Evolutionary conservation across 2,329 filamentous ascomycete species (phyloP).

Genomic region (Zymoseptoria crescenta): DNA sequence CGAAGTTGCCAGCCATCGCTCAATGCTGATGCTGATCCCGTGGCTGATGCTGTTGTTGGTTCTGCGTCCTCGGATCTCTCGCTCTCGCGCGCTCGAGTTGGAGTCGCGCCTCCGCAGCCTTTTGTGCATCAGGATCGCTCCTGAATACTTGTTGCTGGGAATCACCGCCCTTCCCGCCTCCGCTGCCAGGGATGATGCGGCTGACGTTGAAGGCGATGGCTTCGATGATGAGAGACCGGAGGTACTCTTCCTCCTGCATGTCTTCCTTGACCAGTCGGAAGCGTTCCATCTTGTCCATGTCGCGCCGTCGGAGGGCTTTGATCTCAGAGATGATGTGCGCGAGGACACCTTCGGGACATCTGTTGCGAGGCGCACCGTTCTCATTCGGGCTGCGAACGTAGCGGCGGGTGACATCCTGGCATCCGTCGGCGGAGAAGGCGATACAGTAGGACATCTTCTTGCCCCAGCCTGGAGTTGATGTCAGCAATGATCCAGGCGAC

Average conservation of each 20-base stretch:
- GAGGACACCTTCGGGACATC: constrained; percentile 81
- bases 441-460: constrained; percentile 97
- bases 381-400: constrained; percentile 63
- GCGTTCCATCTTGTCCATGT: constrained; percentile 78
- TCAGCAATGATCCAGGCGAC: constrained; percentile 11
- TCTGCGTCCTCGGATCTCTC: constrained; percentile 22
- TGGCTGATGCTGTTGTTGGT: constrained; percentile 31
- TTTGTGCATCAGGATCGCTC: constrained; percentile 39
- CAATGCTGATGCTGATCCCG: constrained; percentile 16
- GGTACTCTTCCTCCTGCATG: constrained; percentile 64
- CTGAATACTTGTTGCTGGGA: constrained; percentile 15
- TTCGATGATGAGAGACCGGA: constrained; percentile 65
- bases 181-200: constrained; percentile 51
- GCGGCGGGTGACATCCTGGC: constrained; percentile 58
- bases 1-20: not conserved
- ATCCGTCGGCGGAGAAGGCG: constrained; percentile 85
- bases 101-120: constrained; percentile 38
- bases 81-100: constrained; percentile 27
- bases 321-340: constrained; percentile 91
- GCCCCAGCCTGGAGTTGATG: constrained; percentile 59
- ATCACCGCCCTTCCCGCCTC: constrained; percentile 13
- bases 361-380: constrained; percentile 65
- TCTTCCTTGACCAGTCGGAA: constrained; percentile 77
- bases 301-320: constrained; percentile 69
- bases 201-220: constrained; percentile 67